phyloP scores from a whole-genome alignment of 208 protist species.

The Wallacemonas sp. region DNA sequence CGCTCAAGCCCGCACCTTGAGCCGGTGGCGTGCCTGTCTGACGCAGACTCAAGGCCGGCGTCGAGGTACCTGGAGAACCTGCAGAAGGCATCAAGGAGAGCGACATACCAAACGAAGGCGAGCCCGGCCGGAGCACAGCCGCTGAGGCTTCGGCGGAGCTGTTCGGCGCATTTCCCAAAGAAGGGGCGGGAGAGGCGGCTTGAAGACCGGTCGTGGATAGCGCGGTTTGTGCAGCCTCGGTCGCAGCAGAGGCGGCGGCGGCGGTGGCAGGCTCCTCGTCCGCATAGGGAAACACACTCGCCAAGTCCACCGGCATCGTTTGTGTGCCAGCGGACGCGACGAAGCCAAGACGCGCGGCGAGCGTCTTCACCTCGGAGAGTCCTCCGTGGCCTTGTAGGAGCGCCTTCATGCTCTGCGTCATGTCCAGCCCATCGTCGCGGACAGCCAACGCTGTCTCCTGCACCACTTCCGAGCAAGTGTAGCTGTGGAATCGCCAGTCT shows the following conservation, averaged over 20 bases:
- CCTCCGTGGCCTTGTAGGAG: not conserved
- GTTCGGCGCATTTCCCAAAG: too few relatives aligned
- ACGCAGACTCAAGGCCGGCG: too few relatives aligned
- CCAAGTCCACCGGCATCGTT: not conserved
- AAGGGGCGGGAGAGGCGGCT: not conserved
- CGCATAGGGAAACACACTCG: not conserved
- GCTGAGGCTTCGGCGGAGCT: too few relatives aligned
- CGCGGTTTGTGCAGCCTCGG: not conserved
- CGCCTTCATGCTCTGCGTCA: slow-evolving; percentile 5
- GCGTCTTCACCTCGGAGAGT: not conserved
- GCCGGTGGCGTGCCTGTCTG: too few relatives aligned
- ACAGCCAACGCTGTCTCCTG: not conserved
- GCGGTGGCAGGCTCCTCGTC: not conserved
- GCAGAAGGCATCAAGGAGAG: too few relatives aligned
- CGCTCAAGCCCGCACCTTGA: too few relatives aligned
- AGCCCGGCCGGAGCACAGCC: too few relatives aligned
- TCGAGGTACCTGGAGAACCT: too few relatives aligned
- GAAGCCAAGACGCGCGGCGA: not conserved
- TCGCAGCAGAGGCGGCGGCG: too few relatives aligned
- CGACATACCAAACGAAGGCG: too few relatives aligned
- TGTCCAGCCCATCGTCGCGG: not conserved
- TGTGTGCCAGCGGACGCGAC: slow-evolving; percentile 1
- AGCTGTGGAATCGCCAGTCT: slow-evolving; percentile 20
- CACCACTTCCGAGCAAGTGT: not conserved
- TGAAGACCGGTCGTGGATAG: too few relatives aligned